A percentile compares a stretch with the other conserved stretches of the same genome.
phyloP scores from a whole-genome alignment of 2,329 filamentous ascomycete species.

The Alternaria dauci region DNA sequence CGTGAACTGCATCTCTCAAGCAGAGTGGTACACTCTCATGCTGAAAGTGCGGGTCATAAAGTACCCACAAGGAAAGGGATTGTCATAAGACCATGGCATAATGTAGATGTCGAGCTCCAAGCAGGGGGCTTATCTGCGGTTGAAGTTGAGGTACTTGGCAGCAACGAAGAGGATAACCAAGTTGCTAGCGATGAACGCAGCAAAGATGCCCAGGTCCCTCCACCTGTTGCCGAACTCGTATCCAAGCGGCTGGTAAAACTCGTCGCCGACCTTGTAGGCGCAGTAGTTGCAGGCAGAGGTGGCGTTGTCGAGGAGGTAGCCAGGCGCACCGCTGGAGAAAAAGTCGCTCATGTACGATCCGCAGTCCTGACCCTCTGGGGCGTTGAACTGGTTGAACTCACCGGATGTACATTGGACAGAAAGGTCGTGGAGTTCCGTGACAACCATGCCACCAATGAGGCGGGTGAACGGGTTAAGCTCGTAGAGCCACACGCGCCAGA shows the following conservation, averaged over 20 bases:
- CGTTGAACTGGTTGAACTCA: constrained; percentile 74
- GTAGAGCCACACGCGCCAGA: constrained; percentile 84
- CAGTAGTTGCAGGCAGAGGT: constrained; percentile 80
- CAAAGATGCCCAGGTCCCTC: constrained; percentile 82
- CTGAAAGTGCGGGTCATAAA: not conserved
- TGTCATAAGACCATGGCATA: not conserved
- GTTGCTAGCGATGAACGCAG: constrained; percentile 80
- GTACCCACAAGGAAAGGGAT: not conserved
- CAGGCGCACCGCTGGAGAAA: constrained; percentile 72
- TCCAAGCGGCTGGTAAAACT: constrained; percentile 76
- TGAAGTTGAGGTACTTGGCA: constrained; percentile 60
- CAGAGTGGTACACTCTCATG: not conserved
- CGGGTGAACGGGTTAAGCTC: constrained; percentile 84
- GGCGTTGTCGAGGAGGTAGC: constrained; percentile 73
- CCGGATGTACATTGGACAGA: constrained; percentile 66
- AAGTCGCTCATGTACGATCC: constrained; percentile 78
- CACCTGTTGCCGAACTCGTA: constrained; percentile 75
- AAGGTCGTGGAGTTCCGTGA: constrained; percentile 75
- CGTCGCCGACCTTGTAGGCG: constrained; percentile 78
- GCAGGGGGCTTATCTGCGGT: constrained; percentile 40
- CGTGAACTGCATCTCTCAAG: not conserved
- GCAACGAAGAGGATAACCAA: constrained; percentile 69
- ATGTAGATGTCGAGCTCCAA: not conserved
- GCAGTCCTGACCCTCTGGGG: constrained; percentile 72
- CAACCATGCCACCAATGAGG: constrained; percentile 80